A percentile compares a stretch with the other conserved stretches of the same genome.
Evolutionary conservation across 2,329 filamentous ascomycete genomes (phyloP).

Genomic region (Pestalotiopsis sp.): DNA sequence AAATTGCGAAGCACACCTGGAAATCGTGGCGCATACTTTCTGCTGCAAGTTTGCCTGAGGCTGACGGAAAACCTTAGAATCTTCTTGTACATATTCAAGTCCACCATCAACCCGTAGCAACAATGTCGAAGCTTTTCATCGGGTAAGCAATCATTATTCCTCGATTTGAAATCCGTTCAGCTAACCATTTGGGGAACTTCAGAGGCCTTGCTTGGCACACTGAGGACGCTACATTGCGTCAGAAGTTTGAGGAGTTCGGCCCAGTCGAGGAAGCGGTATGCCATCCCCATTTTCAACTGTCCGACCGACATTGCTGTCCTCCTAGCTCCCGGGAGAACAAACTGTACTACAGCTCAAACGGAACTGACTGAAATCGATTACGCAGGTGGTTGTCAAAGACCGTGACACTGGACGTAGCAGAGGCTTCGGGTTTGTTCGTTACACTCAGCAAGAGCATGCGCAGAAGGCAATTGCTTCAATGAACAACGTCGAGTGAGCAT

Average conservation of each 20-base stretch:
- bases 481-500: slow-evolving; percentile 86
- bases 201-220: slow-evolving; percentile 99
- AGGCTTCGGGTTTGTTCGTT: slow-evolving; percentile 96
- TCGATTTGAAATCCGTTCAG: slow-evolving; percentile 1
- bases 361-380: not conserved
- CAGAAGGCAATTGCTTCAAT: slow-evolving; percentile 76
- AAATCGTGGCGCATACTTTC: not conserved
- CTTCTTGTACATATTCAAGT: not conserved
- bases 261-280: slow-evolving; percentile 92
- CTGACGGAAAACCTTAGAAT: not conserved
- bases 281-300: slow-evolving; percentile 29
- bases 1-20: not conserved
- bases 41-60: not conserved
- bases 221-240: slow-evolving; percentile 81
- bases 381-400: slow-evolving; percentile 94
- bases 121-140: slow-evolving; percentile 94
- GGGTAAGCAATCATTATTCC: slow-evolving; percentile 64
- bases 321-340: not conserved
- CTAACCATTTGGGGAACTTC: slow-evolving; percentile 17
- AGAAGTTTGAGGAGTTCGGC: slow-evolving; percentile 93
- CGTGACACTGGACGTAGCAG: slow-evolving; percentile 95
- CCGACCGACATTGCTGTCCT: not conserved
- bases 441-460: slow-evolving; percentile 74
- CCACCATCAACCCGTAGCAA: slow-evolving; percentile 15
- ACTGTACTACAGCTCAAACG: not conserved